Conservation (phyloP, 2,329 filamentous ascomycete species). For the Venturia aucupariae region DNA sequence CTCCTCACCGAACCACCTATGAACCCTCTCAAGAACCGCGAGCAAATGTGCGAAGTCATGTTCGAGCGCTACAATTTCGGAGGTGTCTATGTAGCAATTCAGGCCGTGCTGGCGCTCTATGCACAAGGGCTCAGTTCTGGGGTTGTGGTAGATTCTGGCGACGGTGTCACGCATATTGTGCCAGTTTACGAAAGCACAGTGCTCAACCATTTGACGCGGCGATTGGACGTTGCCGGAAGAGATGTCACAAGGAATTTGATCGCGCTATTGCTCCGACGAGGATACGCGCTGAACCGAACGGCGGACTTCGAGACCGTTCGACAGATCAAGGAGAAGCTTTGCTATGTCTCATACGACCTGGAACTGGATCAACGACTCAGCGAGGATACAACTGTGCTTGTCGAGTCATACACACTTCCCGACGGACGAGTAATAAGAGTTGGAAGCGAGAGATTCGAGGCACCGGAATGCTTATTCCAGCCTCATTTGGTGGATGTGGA, state of each 20-base stretch:
- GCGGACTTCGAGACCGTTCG: constrained; percentile 98
- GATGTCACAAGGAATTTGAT: constrained; percentile 99
- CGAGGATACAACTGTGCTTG: constrained; percentile 93
- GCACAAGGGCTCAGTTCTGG: constrained; percentile 78
- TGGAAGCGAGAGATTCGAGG: constrained; percentile 94
- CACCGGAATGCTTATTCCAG: constrained; percentile 96
- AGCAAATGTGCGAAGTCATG: constrained; percentile 99
- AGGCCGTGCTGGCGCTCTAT: constrained; percentile 91
- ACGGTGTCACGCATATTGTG: constrained; percentile 97
- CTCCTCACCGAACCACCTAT: constrained; percentile 94
- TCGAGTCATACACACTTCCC: constrained; percentile 94
- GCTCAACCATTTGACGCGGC: constrained; percentile 88
- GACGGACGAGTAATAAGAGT: constrained; percentile 94
- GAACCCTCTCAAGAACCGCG: constrained; percentile 93
- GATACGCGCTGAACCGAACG: constrained; percentile 94
- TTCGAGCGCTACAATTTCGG: constrained; percentile 95
- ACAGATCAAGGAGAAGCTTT: constrained; percentile 99
- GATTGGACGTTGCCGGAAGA: constrained; percentile 89
- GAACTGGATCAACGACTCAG: constrained; percentile 92
- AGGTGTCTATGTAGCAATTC: constrained; percentile 95
- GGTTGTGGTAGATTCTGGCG: constrained; percentile 97
- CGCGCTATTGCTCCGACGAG: constrained; percentile 81
- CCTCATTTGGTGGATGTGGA: constrained; percentile 96
- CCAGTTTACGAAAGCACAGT: constrained; percentile 98
- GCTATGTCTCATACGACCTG: constrained; percentile 97